Conservation (phyloP, 805 yeast genomes). For the Yamadazyma paraphyllophila region DNA sequence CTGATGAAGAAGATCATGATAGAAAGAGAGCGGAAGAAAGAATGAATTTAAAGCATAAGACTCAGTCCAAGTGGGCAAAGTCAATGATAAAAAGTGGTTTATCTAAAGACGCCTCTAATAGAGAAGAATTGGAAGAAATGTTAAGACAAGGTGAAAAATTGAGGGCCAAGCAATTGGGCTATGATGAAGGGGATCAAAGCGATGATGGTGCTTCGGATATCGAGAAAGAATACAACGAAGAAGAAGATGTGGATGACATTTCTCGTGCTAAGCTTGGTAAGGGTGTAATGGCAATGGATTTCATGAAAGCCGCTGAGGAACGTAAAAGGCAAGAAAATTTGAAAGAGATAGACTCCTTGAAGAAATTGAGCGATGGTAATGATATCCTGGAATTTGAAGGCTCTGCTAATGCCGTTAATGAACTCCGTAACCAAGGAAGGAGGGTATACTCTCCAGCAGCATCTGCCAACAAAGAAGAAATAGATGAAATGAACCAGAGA, state of each 20-base stretch:
- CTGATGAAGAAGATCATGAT: slow-evolving; percentile 60
- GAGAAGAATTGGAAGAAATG: slow-evolving; percentile 95
- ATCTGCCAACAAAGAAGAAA: slow-evolving; percentile 34
- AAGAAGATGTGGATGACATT: slow-evolving; percentile 33
- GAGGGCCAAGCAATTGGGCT: slow-evolving; percentile 68
- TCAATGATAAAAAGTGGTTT: slow-evolving; percentile 87
- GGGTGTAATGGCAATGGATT: slow-evolving; percentile 92
- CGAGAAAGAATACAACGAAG: slow-evolving; percentile 39
- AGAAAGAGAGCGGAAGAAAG: slow-evolving; percentile 83
- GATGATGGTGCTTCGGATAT: slow-evolving; percentile 51
- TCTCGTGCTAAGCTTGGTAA: slow-evolving; percentile 58
- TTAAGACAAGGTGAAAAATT: slow-evolving; percentile 79
- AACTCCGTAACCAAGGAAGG: slow-evolving; percentile 69
- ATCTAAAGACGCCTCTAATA: slow-evolving; percentile 77
- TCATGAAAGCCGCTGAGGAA: slow-evolving; percentile 88
- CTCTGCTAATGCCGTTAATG: slow-evolving; percentile 44
- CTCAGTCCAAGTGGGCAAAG: slow-evolving; percentile 86
- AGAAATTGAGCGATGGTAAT: slow-evolving; percentile 42
- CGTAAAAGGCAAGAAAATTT: slow-evolving; percentile 60
- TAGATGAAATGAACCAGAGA: slow-evolving; percentile 33
- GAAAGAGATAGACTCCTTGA: slow-evolving; percentile 49
- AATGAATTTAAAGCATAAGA: slow-evolving; percentile 88
- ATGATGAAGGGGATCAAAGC: slow-evolving; percentile 51
- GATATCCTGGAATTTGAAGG: slow-evolving; percentile 39
- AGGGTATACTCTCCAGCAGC: slow-evolving; percentile 72